Evolutionary conservation across 2,329 filamentous ascomycete species (phyloP).

Genomic region (Penicillium paneum): DNA sequence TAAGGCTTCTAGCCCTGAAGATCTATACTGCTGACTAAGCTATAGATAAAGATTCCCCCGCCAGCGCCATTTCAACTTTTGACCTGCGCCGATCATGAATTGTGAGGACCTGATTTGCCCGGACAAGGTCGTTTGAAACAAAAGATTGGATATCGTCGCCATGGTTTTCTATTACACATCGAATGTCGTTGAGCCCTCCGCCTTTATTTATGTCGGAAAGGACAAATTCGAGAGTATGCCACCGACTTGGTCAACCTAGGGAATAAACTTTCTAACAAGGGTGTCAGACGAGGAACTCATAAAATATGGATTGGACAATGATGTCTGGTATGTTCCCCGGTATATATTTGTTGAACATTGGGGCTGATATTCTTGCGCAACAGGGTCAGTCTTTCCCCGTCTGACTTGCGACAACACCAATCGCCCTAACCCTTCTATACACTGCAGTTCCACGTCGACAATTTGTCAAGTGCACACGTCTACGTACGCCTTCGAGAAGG

Average conservation of each 20-base stretch:
- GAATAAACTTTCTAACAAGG: background rate
- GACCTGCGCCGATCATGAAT: background rate
- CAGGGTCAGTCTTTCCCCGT: slow-evolving; percentile 31
- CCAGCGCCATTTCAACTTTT: slow-evolving; percentile 1
- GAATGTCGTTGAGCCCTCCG: slow-evolving; percentile 73
- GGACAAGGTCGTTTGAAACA: background rate
- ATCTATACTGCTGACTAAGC: background rate
- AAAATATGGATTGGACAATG: slow-evolving; percentile 84
- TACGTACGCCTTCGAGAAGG: slow-evolving; percentile 81
- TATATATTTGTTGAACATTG: background rate
- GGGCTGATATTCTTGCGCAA: slow-evolving; percentile 9
- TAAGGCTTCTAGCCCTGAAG: background rate
- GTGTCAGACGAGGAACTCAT: slow-evolving; percentile 86
- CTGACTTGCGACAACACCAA: background rate
- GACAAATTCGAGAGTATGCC: slow-evolving; percentile 95
- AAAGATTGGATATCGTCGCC: background rate
- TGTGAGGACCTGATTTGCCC: background rate
- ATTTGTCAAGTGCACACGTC: slow-evolving; percentile 92
- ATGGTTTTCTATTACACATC: slow-evolving; percentile 99
- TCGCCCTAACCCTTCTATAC: slow-evolving; percentile 10
- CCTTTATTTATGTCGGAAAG: slow-evolving; percentile 93
- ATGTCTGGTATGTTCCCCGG: slow-evolving; percentile 68
- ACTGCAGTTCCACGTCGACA: slow-evolving; percentile 87
- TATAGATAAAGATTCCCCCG: slow-evolving; percentile 1
- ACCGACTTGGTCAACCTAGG: slow-evolving; percentile 3